Evolutionary conservation across 805 yeast genomes (phyloP).

Genomic region (Ascoidea rubescens): DNA sequence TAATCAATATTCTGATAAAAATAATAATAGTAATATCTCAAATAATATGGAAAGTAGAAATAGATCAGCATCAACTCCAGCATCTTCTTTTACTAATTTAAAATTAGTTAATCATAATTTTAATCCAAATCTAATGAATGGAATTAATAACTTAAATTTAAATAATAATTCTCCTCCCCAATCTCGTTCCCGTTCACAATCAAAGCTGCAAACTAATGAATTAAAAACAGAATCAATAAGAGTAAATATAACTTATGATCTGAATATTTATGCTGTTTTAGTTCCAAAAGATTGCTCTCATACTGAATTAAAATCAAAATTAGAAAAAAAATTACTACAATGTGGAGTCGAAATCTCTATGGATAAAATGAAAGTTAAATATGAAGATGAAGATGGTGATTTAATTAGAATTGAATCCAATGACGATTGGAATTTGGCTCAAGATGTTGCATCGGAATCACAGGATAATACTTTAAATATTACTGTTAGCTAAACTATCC

Average conservation of each 20-base stretch:
- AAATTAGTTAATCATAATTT: background rate
- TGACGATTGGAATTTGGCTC: constrained; percentile 81
- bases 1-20: background rate
- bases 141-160: background rate
- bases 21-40: no score
- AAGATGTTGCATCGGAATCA: constrained; percentile 33
- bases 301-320: constrained; percentile 39
- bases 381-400: constrained; percentile 93
- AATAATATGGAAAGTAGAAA: background rate
- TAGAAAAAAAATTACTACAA: constrained; percentile 41
- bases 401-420: constrained; percentile 71
- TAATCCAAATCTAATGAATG: background rate
- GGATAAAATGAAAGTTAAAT: constrained; percentile 43
- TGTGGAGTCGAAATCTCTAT: constrained; percentile 31
- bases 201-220: background rate
- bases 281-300: constrained; percentile 39
- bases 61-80: background rate
- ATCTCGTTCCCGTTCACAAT: background rate
- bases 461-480: constrained; percentile 3
- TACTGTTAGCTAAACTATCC: background rate
- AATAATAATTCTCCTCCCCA: background rate
- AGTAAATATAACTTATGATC: constrained; percentile 18
- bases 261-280: constrained; percentile 48
- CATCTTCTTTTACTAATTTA: background rate
- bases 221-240: background rate